These are phyloP conservation scores for Suillus bovinus DNA, from an alignment of 768 basidiomycete species.

Conservation along the genomic window DNA sequence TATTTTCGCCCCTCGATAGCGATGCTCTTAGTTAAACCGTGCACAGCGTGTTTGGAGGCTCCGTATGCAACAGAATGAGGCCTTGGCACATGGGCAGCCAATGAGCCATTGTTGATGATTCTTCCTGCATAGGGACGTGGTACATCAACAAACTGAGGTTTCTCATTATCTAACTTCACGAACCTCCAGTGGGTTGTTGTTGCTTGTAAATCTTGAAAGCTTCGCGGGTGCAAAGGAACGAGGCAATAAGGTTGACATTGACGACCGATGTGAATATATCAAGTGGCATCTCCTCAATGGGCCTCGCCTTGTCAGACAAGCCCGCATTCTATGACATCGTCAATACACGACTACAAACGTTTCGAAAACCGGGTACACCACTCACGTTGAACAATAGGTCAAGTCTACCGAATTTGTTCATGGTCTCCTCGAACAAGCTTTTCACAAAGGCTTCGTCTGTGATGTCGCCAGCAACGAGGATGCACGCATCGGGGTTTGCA, in stretches of 20 bases:
- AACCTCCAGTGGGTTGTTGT: slow-evolving; percentile 73
- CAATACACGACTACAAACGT: not conserved
- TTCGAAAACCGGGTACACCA: not conserved
- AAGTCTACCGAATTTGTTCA: slow-evolving; percentile 61
- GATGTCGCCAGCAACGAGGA: slow-evolving; percentile 65
- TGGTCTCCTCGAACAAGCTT: slow-evolving; percentile 53
- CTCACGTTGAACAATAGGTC: slow-evolving; percentile 83
- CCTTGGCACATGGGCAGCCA: slow-evolving; percentile 71
- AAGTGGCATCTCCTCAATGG: slow-evolving; percentile 62
- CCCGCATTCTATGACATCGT: slow-evolving; percentile 68
- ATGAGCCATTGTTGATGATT: slow-evolving; percentile 87
- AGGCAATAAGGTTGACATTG: slow-evolving; percentile 69
- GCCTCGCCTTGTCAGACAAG: slow-evolving; percentile 44
- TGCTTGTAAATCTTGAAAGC: slow-evolving; percentile 73
- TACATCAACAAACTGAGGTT: slow-evolving; percentile 3
- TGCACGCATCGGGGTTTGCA: slow-evolving; percentile 29
- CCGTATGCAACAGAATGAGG: slow-evolving; percentile 67
- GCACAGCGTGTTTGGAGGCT: slow-evolving; percentile 77
- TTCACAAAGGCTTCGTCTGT: slow-evolving; percentile 63
- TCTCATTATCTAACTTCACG: slow-evolving; percentile 9
- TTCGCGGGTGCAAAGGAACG: slow-evolving; percentile 77
- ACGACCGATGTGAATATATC: slow-evolving; percentile 64
- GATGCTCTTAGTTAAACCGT: slow-evolving; percentile 74
- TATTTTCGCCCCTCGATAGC: slow-evolving; percentile 74
- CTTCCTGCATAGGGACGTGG: slow-evolving; percentile 42